Conservation (phyloP, 163 green algal species). For the Scenedesmus sp. region DNA sequence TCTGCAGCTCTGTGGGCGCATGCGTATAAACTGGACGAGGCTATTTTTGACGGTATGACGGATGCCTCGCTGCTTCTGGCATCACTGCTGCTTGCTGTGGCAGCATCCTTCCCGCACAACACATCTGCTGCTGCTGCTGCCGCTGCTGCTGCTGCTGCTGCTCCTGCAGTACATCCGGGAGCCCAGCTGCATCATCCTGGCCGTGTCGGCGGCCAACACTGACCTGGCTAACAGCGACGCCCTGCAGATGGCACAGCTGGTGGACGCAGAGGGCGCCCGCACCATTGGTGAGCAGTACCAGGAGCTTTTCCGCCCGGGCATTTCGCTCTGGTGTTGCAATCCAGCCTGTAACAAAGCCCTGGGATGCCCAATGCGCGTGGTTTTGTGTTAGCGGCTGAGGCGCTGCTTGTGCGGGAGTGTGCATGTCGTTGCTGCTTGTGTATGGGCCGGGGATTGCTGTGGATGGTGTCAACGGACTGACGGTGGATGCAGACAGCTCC, state of each 20-base stretch:
- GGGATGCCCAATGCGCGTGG: too few species aligned
- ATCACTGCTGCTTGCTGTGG: background rate
- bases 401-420: background rate
- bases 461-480: too few species aligned
- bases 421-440: background rate
- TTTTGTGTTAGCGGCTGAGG: too few species aligned
- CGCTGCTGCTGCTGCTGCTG: background rate
- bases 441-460: too few species aligned
- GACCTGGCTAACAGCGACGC: constrained; percentile 97
- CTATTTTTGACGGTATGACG: background rate
- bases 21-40: too few species aligned
- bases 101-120: too few species aligned
- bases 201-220: constrained; percentile 93
- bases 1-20: too few species aligned
- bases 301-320: too few species aligned
- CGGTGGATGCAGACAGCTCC: too few species aligned
- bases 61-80: background rate
- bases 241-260: constrained; percentile 89
- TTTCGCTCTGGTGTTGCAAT: too few species aligned
- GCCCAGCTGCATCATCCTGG: constrained; percentile 95
- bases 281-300: constrained; percentile 51
- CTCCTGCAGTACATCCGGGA: constrained; percentile 84
- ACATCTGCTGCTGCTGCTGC: background rate
- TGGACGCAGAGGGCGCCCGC: constrained; percentile 89
- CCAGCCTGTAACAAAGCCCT: too few species aligned